These are phyloP conservation scores for Cylindrotheca fusiformis DNA, from an alignment of 108 stramenopile genomes.

Conservation along the genomic window DNA sequence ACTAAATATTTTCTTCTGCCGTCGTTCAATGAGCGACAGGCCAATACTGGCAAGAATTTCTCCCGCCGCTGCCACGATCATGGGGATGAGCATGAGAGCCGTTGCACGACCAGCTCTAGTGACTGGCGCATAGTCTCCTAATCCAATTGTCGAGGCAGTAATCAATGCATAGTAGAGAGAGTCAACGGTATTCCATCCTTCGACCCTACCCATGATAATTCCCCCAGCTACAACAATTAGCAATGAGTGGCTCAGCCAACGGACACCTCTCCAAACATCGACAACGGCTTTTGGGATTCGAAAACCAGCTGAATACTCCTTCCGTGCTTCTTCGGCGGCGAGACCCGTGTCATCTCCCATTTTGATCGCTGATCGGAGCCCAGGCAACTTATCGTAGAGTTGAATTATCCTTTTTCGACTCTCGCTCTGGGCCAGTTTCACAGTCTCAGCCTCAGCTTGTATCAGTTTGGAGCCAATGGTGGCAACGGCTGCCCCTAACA, in stretches of 20 bases:
- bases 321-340: background rate
- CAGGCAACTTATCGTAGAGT: slow-evolving; percentile 22
- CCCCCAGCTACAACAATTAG: slow-evolving; percentile 18
- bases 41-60: slow-evolving; percentile 42
- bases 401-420: slow-evolving; percentile 13
- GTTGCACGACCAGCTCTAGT: slow-evolving; percentile 23
- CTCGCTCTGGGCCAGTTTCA: slow-evolving; percentile 15
- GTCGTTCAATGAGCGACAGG: slow-evolving; percentile 23
- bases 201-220: slow-evolving; percentile 26
- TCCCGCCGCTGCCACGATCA: slow-evolving; percentile 48
- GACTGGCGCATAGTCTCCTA: slow-evolving; percentile 51
- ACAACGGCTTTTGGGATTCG: background rate
- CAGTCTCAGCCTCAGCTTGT: slow-evolving; percentile 39
- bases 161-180: slow-evolving; percentile 43
- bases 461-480: slow-evolving; percentile 46
- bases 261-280: slow-evolving; percentile 1
- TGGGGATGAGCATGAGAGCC: slow-evolving; percentile 49
- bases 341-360: background rate
- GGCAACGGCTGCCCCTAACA: slow-evolving; percentile 54
- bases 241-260: slow-evolving; percentile 5
- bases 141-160: slow-evolving; percentile 55
- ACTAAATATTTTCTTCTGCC: slow-evolving; percentile 22
- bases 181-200: slow-evolving; percentile 38
- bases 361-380: background rate
- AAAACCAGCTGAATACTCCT: background rate